Evolutionary conservation across 2,329 filamentous ascomycete species (phyloP).

Genomic region (Aspergillus piperis): DNA sequence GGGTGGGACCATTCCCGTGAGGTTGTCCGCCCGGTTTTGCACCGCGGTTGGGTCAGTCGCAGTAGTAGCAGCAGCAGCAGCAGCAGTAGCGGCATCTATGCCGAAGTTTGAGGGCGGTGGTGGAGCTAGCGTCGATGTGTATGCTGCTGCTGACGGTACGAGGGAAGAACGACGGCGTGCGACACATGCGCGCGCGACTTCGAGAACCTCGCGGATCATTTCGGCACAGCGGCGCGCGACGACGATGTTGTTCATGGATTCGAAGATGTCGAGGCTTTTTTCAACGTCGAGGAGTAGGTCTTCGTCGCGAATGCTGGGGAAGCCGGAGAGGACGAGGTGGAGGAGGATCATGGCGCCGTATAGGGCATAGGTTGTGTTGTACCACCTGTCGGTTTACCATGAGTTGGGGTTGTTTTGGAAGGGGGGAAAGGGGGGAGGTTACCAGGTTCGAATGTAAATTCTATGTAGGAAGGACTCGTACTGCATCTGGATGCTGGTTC

Average conservation of each 20-base stretch:
- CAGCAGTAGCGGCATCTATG: not conserved
- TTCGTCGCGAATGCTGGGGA: slow-evolving; percentile 17
- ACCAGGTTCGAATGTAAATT: slow-evolving; percentile 36
- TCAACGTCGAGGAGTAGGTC: slow-evolving; percentile 31
- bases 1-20: not conserved
- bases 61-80: too few relatives aligned
- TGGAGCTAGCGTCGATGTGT: not conserved
- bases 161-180: slow-evolving; percentile 9
- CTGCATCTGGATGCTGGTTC: slow-evolving; percentile 30
- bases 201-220: slow-evolving; percentile 32
- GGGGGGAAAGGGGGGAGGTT: not conserved
- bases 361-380: slow-evolving; percentile 37
- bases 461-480: slow-evolving; percentile 34
- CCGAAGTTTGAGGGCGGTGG: not conserved
- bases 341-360: slow-evolving; percentile 38
- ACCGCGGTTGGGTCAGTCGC: not conserved
- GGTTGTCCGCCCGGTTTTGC: not conserved
- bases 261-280: slow-evolving; percentile 34
- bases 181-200: slow-evolving; percentile 25
- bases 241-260: slow-evolving; percentile 33
- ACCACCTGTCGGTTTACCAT: slow-evolving; percentile 26
- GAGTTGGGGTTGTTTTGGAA: not conserved
- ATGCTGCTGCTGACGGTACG: not conserved
- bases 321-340: slow-evolving; percentile 21
- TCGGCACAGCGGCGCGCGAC: slow-evolving; percentile 35